Base-by-base conservation (phyloP, 2,329 filamentous ascomycete species). In the Colletotrichum aenigma region DNA sequence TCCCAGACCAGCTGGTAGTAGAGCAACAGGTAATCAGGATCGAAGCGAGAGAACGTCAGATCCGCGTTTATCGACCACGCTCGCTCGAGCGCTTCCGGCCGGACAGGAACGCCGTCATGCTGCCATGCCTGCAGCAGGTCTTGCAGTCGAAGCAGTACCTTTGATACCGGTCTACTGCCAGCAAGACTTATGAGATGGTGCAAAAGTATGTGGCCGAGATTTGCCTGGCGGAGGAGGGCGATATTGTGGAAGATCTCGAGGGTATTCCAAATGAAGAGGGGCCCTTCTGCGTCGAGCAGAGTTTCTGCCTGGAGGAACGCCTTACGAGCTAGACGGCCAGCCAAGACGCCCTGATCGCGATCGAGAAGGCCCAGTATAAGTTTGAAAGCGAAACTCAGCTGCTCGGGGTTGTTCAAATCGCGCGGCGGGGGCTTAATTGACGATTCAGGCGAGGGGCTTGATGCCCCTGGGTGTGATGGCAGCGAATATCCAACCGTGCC, bases 1-100 rank as follows among this genome's bases (percentile, higher is more conserved):
- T 79, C 75, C 78, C 78, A 79, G 18, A 78, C 58, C 13, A 79
- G 70, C 18, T 73, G 70, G 64, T 74, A 78, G 62, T 78, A 79
- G 2, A 79, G 28, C 13, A 66, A 71, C 7, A 78, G 30, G 38
- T 77, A 62, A 24, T 66, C 43, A 24, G 68, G 26, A 58, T 78
- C 58, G 26, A 77, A 69, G 36, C 75, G 70, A 36, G 26, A 21
- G 60, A 79, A 69, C 18, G 77, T n/a, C 30, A 77, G 66, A 32
- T 78, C 71, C 13, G 78, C 73, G 56, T 79, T 79, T 52, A 79
- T 68, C 15, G 73, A 43, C 78, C 78, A 79, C 3, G 65, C 78
- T 24, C 70, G 71, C 71, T 78, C 75, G 21, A 79, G 69, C 4
- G 74, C 65, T 16, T 32, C 24, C 18, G 48, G 30, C 2, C 12